Percentiles rank a stretch among this genome's conserved stretches.
phyloP scores from a whole-genome alignment of 1,284 basidiomycete genomes.

The Rhizopogon parksii region DNA sequence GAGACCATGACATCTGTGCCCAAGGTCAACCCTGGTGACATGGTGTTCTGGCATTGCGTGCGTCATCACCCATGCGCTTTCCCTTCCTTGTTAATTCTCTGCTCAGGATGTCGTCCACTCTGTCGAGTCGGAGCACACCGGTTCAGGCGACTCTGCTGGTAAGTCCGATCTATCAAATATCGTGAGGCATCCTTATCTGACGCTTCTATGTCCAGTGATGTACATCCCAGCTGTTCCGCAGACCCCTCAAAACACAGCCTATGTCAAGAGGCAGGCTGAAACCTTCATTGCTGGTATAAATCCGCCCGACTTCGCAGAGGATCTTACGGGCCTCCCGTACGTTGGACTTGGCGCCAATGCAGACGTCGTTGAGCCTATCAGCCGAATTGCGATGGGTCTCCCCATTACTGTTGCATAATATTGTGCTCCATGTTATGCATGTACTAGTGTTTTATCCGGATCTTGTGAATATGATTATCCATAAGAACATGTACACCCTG shows the following conservation, averaged over 20 bases:
- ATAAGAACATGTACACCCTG: too few species aligned
- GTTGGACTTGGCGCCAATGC: constrained; percentile 18
- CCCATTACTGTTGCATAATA: constrained; percentile 13
- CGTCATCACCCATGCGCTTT: constrained; percentile 6
- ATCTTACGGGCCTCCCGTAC: constrained; percentile 21
- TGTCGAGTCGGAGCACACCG: constrained; percentile 68
- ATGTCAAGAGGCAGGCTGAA: constrained; percentile 57
- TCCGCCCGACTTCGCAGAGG: constrained; percentile 70
- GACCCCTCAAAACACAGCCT: constrained; percentile 56
- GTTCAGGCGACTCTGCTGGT: constrained; percentile 66
- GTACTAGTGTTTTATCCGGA: neutral
- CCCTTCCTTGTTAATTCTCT: neutral
- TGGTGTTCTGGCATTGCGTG: constrained; percentile 82
- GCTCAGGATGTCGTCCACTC: constrained; percentile 66
- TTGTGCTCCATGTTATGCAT: too few species aligned
- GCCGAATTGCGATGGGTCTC: constrained; percentile 26
- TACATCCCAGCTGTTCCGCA: constrained; percentile 79
- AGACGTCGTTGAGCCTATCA: constrained; percentile 17
- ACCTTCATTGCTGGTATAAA: constrained; percentile 53
- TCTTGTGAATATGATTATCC: neutral
- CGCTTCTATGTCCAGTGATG: constrained; percentile 41
- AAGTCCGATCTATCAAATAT: constrained; percentile 6
- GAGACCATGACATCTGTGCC: constrained; percentile 73
- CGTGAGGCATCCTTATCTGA: neutral
- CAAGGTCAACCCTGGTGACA: constrained; percentile 71